phyloP scores from a whole-genome alignment of 2,329 filamentous ascomycete genomes.

The Claviceps cyperi region DNA sequence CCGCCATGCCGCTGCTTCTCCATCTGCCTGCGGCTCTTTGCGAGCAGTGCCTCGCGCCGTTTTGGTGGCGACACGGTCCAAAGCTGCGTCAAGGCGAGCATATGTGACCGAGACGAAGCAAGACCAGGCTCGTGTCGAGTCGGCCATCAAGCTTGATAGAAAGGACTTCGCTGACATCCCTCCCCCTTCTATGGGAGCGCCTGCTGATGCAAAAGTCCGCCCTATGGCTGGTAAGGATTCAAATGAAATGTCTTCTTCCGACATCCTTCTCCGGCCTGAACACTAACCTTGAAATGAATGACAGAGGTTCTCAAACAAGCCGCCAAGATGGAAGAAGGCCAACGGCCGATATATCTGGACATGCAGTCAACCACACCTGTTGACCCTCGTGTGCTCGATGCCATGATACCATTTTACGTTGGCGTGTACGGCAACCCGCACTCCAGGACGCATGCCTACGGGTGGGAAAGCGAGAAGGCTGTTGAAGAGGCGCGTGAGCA shows the following conservation, averaged over 20 bases:
- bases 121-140: conserved; percentile 71
- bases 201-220: conserved; percentile 50
- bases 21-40: conserved; percentile 18
- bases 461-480: conserved; percentile 94
- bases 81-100: conserved; percentile 31
- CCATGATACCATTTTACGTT: conserved; percentile 90
- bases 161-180: conserved; percentile 56
- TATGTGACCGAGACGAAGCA: conserved; percentile 79
- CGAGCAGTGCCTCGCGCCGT: conserved; percentile 17
- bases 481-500: conserved; percentile 76
- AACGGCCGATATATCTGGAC: conserved; percentile 90
- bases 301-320: conserved; percentile 76
- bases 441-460: conserved; percentile 92
- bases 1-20: conserved; percentile 30
- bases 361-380: conserved; percentile 96
- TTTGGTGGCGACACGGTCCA: conserved; percentile 12
- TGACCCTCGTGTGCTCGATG: conserved; percentile 86
- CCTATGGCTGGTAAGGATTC: conserved; percentile 45
- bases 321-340: conserved; percentile 82
- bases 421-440: conserved; percentile 95
- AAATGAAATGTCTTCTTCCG: background rate
- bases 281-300: background rate
- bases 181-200: conserved; percentile 16
- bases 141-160: conserved; percentile 74
- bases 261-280: background rate